Evolutionary conservation across 208 protist species (phyloP), one percentile per base, ranked within the genome.

Genomic region (Herpetomonas muscarum): DNA sequence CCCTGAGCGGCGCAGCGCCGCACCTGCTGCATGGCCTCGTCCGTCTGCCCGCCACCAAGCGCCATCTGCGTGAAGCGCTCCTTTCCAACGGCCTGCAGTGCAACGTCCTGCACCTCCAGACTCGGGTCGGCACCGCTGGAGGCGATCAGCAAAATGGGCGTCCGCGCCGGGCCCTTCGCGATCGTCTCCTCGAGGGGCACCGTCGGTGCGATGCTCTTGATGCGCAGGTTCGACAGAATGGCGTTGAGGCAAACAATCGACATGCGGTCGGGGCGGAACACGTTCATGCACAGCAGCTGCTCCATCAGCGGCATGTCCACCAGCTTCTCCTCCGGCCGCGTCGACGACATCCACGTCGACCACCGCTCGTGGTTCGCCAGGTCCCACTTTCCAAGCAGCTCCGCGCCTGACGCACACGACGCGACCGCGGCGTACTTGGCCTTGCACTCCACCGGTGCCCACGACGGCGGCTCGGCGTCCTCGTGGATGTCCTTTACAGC

Each of bases 201-300:
- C 28, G 80, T 42, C 46, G 84, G 83, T n/a, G 75, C 69, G 6
- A 96, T 64, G n/a, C 81, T 79, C 28, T 81, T 45, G 26, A 97
- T 70, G n/a, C 73, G 29, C 26, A 97, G 61, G 26, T 74, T 56
- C 34, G 69, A 25, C 52, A 92, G 66, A 36, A 93, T 76, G 36
- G 92, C 63, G 48, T 55, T 46, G 29, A 75, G 53, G 34, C 97
- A 60, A 15, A 97, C 81, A 32, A 90, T 78, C 0, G 82, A 79
- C 64, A 99, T 79, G 25, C 98, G 84, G 71, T 99, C 98, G 9
- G 97, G 94, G n/a, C 98, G 81, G 29, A 99, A 86, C 12, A 81
- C 84, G 60, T 94, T 82, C 25, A 99, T 67, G 24, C 99, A 66
- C 22, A 98, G 83, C 45, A 99, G 75, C 66, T 92, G 77, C 70